Evolutionary conservation across 306 rosid species (phyloP), one percentile per base, ranked within the genome.

Genomic region (Lathyrus aphaca): DNA sequence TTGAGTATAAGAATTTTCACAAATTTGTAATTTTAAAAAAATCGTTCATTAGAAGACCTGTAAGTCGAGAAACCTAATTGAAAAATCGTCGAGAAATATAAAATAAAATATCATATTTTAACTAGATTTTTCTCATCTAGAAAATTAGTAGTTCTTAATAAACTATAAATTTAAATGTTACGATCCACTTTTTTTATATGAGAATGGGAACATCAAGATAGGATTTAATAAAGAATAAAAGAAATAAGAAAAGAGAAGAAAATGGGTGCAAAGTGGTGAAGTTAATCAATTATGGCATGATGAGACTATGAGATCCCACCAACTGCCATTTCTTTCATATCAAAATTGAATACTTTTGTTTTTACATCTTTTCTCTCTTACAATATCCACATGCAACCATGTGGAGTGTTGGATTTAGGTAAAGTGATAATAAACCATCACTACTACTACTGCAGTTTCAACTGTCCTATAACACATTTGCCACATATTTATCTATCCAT

Each of bases 371-470:
- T 59, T 53, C 43, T 44, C 40, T 50, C 68, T 71, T 82, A 63
- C 73, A 77, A 80, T 61, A 75, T 83, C 81, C 97, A 88, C 93
- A 87, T 88, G 97, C 77, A 71, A 58, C 74, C 96, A 86, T 88
- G 93, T 79, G 87, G 56, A 37, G 38, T 81, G 73, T 57, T 79
- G 71, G 79, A 51, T 61, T 71, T 62, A 50, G 76, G 68, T 64
- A 32, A 32, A 68, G 30, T 64, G 62, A 69, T 65, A 50, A 27
- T 66, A 61, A 50, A 43, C 57, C 59, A 71, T 60, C 16, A 66
- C 43, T 19, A 43, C 23, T 65, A 42, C 74, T 67, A 71, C 46
- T 27, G 45, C 42, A 64, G 45, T 57, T 68, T 73, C 25, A n/a
- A 75, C 40, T 74, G 71, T 5, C 65, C 71, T 23, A 46, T 19